Evolutionary conservation across 208 protist genomes (phyloP).

Genomic region (Willaertia magna): DNA sequence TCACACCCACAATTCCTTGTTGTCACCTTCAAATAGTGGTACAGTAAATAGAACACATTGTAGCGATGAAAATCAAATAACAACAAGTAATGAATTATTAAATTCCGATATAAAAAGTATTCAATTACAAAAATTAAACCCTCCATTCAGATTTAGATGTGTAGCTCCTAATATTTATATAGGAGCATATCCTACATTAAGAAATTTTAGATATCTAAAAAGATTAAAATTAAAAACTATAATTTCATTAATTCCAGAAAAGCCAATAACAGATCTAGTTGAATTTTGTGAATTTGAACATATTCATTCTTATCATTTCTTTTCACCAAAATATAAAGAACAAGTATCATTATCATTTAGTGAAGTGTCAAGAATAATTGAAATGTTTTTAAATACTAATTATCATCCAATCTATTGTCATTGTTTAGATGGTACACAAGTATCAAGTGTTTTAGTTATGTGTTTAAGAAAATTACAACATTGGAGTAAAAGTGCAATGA

Average conservation of each 20-base stretch:
- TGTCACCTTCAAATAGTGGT: too few species aligned
- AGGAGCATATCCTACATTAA: neutral
- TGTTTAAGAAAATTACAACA: neutral
- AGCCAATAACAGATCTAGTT: neutral
- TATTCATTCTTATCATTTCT: neutral
- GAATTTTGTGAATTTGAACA: neutral
- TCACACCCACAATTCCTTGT: too few species aligned
- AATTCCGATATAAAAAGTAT: too few species aligned
- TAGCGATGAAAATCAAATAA: too few species aligned
- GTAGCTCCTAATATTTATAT: neutral
- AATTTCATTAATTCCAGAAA: neutral
- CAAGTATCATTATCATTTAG: neutral
- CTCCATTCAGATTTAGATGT: neutral
- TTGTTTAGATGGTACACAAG: neutral
- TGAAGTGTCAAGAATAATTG: neutral
- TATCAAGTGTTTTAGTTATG: neutral
- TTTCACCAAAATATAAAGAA: neutral
- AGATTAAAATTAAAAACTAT: constrained; percentile 2
- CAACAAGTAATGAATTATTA: too few species aligned
- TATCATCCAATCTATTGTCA: neutral
- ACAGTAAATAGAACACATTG: too few species aligned
- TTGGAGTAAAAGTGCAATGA: neutral
- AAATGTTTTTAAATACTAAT: neutral
- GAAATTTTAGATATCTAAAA: neutral
- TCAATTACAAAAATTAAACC: neutral